Percentiles rank a stretch among this genome's conserved stretches.
These are phyloP conservation scores for Heterobasidion annosum DNA, from an alignment of 1,284 basidiomycete species.

Conservation along the genomic window DNA sequence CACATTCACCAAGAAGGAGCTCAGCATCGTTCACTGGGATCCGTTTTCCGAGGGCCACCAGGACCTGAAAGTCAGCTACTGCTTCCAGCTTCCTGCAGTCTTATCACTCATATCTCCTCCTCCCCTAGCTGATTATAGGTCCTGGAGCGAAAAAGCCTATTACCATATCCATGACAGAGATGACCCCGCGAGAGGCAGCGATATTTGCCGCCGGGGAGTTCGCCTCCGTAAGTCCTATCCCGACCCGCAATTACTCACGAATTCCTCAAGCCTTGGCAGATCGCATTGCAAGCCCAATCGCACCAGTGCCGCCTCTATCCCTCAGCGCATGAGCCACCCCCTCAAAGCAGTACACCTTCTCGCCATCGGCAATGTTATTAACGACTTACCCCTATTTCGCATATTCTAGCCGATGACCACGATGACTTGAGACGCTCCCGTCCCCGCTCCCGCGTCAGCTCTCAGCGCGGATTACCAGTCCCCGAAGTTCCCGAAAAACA, in stretches of 20 bases:
- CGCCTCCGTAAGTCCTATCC: constrained; percentile 32
- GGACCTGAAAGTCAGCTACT: constrained; percentile 6
- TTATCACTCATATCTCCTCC: not conserved
- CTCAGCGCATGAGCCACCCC: not conserved
- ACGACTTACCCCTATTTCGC: too few relatives aligned
- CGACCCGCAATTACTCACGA: not conserved
- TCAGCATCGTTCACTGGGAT: not conserved
- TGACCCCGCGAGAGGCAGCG: constrained; percentile 45
- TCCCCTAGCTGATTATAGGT: constrained; percentile 48
- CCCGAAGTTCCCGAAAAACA: too few relatives aligned
- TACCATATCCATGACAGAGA: constrained; percentile 42
- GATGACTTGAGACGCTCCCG: too few relatives aligned
- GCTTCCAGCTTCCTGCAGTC: not conserved
- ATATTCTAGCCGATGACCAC: too few relatives aligned
- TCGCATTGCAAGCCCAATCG: not conserved
- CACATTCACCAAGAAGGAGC: not conserved
- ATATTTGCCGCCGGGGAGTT: constrained; percentile 48
- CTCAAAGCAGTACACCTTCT: not conserved
- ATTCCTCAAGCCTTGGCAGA: not conserved
- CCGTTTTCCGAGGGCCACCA: not conserved
- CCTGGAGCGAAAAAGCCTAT: constrained; percentile 46
- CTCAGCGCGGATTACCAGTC: too few relatives aligned
- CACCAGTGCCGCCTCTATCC: not conserved
- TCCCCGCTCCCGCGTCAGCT: too few relatives aligned
- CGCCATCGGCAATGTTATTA: not conserved